phyloP scores from a whole-genome alignment of 228 moss, liverwort and hornwort genomes.

The Sphagnum magellanicum region DNA sequence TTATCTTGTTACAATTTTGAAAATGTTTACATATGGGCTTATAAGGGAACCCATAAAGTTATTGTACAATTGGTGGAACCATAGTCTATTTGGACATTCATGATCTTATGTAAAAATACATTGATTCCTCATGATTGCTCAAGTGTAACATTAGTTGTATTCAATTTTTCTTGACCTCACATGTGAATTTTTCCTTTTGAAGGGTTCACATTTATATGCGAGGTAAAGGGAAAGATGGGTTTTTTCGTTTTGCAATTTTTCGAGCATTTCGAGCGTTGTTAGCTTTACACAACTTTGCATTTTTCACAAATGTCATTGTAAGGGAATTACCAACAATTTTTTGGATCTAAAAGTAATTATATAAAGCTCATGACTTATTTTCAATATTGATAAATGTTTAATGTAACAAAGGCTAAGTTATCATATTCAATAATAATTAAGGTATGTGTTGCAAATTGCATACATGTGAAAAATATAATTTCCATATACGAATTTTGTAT shows the following conservation, averaged over 20 bases:
- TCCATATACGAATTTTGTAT: background rate
- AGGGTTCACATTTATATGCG: slow-evolving; percentile 70
- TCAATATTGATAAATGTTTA: background rate
- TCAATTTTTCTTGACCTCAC: too few species aligned
- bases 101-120: slow-evolving; percentile 25
- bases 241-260: slow-evolving; percentile 61
- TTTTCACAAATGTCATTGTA: slow-evolving; percentile 83
- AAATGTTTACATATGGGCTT: background rate
- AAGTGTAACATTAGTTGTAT: too few species aligned
- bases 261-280: slow-evolving; percentile 70
- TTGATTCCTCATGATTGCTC: too few species aligned
- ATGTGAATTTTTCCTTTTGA: background rate
- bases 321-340: slow-evolving; percentile 3
- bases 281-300: slow-evolving; percentile 45
- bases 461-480: background rate
- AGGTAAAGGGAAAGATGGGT: slow-evolving; percentile 26
- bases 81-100: slow-evolving; percentile 20
- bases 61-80: slow-evolving; percentile 17
- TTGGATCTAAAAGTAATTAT: background rate
- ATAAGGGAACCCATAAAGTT: slow-evolving; percentile 51
- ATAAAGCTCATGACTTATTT: background rate
- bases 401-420: background rate
- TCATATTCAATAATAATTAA: background rate
- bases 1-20: background rate
- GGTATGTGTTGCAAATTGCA: background rate